Evolutionary conservation across 2,329 filamentous ascomycete genomes (phyloP).

Genomic region (Pseudogymnoascus sp.): DNA sequence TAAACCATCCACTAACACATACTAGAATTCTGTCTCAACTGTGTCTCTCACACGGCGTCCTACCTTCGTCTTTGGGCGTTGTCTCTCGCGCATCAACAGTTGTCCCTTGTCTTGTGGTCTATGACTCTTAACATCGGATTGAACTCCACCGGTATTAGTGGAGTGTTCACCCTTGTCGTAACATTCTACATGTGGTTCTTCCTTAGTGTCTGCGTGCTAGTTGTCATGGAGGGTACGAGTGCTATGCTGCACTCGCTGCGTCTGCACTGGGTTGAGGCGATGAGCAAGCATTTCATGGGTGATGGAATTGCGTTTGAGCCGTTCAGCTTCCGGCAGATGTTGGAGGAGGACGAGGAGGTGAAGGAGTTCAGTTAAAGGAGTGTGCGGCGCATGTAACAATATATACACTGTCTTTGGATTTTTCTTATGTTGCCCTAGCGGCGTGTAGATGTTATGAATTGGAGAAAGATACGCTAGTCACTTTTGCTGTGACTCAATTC

Average conservation of each 20-base stretch:
- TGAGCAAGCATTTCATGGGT: constrained; percentile 95
- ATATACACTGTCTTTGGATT: constrained; percentile 8
- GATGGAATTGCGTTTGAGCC: constrained; percentile 80
- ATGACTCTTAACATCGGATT: constrained; percentile 88
- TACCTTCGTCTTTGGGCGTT: constrained; percentile 98
- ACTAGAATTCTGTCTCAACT: constrained; percentile 95
- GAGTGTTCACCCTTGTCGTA: constrained; percentile 72
- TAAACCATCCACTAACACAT: constrained; percentile 18
- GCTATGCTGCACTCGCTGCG: constrained; percentile 90
- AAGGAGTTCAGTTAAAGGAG: constrained; percentile 37
- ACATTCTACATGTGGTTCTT: constrained; percentile 88
- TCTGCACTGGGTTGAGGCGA: constrained; percentile 94
- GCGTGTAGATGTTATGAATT: constrained; percentile 8
- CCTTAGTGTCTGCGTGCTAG: constrained; percentile 70
- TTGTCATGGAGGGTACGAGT: constrained; percentile 92
- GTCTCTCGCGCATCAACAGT: constrained; percentile 94
- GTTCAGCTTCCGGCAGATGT: constrained; percentile 74
- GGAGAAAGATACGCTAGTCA: constrained; percentile 7
- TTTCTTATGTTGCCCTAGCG: constrained; percentile 8
- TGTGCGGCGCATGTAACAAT: constrained; percentile 2
- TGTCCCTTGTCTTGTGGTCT: constrained; percentile 89
- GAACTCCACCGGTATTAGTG: constrained; percentile 52
- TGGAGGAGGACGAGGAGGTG: constrained; percentile 71
- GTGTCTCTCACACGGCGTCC: constrained; percentile 95
- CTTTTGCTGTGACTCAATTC: constrained; percentile 1